Conservation (phyloP, 495 filamentous ascomycete genomes). For the Penicillium ochrochloron region DNA sequence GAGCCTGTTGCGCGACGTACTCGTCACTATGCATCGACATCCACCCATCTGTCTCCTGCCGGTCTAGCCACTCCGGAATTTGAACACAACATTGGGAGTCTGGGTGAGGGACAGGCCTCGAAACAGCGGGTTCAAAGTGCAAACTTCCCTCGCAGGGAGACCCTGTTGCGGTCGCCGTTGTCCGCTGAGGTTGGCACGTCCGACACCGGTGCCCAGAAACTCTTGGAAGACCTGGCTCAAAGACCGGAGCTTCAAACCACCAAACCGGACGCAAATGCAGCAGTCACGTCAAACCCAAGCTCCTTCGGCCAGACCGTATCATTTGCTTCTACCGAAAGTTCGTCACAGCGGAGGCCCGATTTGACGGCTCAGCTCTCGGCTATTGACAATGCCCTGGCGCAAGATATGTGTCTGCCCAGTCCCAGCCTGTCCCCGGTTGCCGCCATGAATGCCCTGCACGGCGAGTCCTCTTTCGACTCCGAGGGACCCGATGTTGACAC, state of each 20-base stretch:
- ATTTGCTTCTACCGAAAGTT: slow-evolving; percentile 28
- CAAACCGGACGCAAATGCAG: slow-evolving; percentile 11
- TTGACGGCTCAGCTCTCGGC: slow-evolving; percentile 38
- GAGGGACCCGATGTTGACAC: slow-evolving; percentile 52
- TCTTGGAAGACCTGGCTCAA: slow-evolving; percentile 7
- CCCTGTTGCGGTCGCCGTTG: slow-evolving; percentile 43
- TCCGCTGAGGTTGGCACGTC: slow-evolving; percentile 39
- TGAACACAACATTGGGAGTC: slow-evolving; percentile 37
- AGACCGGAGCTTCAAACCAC: slow-evolving; percentile 21
- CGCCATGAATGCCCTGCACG: slow-evolving; percentile 66
- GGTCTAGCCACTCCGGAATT: slow-evolving; percentile 53
- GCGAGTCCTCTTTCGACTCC: slow-evolving; percentile 51
- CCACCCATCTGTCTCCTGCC: slow-evolving; percentile 36
- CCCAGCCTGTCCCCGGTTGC: slow-evolving; percentile 93
- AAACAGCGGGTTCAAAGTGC: slow-evolving; percentile 45
- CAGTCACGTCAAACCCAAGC: slow-evolving; percentile 21
- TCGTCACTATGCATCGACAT: slow-evolving; percentile 36
- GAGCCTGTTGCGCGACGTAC: slow-evolving; percentile 42
- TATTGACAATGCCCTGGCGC: slow-evolving; percentile 65
- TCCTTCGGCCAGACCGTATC: slow-evolving; percentile 31
- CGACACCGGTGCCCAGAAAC: slow-evolving; percentile 12
- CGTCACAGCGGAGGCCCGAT: slow-evolving; percentile 32
- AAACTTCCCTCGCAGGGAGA: slow-evolving; percentile 39
- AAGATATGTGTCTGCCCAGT: slow-evolving; percentile 92
- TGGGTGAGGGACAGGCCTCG: slow-evolving; percentile 35